Evolutionary conservation across 164 flowering plant species (phyloP).

Genomic region (Aristolochia fimbriata): DNA sequence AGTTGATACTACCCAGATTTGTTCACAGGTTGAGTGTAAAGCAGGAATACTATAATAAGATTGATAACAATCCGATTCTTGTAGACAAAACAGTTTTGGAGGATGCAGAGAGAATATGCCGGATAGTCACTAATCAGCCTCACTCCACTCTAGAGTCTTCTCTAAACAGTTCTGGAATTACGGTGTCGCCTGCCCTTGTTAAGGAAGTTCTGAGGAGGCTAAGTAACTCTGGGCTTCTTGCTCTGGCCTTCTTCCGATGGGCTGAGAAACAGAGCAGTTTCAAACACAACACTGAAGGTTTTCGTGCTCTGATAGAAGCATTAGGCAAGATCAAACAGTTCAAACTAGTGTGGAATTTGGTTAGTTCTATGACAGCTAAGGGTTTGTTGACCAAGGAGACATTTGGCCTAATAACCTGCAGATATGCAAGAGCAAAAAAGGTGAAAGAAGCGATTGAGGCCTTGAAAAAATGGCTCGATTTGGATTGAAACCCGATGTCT

Average conservation of each 20-base stretch:
- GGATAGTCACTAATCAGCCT: constrained; percentile 23
- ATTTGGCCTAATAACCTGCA: constrained; percentile 41
- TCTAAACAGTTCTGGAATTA: constrained; percentile 25
- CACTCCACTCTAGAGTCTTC: constrained; percentile 17
- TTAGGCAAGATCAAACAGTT: constrained; percentile 83
- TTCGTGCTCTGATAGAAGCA: constrained; percentile 57
- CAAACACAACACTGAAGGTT: constrained; percentile 36
- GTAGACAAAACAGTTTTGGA: constrained; percentile 2
- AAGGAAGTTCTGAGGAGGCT: constrained; percentile 48
- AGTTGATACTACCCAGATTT: constrained; percentile 9
- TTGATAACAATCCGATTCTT: constrained; percentile 6
- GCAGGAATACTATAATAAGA: background rate
- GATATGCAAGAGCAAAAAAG: constrained; percentile 67
- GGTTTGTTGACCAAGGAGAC: constrained; percentile 53
- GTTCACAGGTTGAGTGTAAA: constrained; percentile 12
- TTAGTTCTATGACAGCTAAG: constrained; percentile 41
- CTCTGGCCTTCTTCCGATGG: constrained; percentile 22
- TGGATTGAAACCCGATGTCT: constrained; percentile 45
- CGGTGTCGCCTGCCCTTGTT: constrained; percentile 36
- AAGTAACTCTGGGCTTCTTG: constrained; percentile 17
- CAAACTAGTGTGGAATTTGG: constrained; percentile 49
- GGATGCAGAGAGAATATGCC: constrained; percentile 40
- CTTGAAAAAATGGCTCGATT: constrained; percentile 53
- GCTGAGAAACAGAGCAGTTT: constrained; percentile 45
- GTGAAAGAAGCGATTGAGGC: constrained; percentile 52